Evolutionary conservation across 352 stramenopile species (phyloP), one percentile per base, ranked within the genome.

Genomic region (Pythium sukuiense): DNA sequence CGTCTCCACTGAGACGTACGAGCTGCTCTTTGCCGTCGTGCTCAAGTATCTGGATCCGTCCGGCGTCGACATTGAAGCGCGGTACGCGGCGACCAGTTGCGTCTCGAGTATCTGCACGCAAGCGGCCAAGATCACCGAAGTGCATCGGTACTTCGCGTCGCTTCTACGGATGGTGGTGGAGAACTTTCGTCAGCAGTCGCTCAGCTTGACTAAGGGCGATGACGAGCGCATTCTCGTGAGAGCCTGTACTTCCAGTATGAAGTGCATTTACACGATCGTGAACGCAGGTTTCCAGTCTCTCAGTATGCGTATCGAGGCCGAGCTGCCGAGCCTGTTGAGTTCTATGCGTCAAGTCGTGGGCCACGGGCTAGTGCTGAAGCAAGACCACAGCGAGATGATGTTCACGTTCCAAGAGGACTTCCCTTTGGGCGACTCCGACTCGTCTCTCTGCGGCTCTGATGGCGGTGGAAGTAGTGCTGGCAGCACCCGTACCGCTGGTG

Each of bases 241-340:
- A 60, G 86, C 85, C 14, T 94, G 85, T 65, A 92, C 84, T 1
- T 90, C 81, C 59, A 96, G 87, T 59, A 87, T 96, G 76, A 93
- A 94, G 71, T 96, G 87, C 70, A 77, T 93, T 24, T 91, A 85
- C 65, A 89, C 85, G 69, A 92, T 96, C 59, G 77, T 94, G 52
- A 85, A 80, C 54, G 81, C 81, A 49, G 87, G 83, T 48, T 81
- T 80, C 27, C 81, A 91, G 20, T 80, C 72, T 6, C 73, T 92
- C 24, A 63, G 41, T 4, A 83, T 88, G 49, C 84, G 79, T 27
- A 91, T 94, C 30, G 70, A 80, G 14, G 70, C 83, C 0, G 66
- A 73, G 6, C 48, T 96, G 45, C 81, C 85, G 2, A 85, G 75
- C 59, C 60, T 94, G 12, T 59, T 96, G 41, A 88, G 65, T 39